These are phyloP conservation scores for Pythium aristosporum DNA, from an alignment of 352 stramenopile genomes.

Conservation along the genomic window DNA sequence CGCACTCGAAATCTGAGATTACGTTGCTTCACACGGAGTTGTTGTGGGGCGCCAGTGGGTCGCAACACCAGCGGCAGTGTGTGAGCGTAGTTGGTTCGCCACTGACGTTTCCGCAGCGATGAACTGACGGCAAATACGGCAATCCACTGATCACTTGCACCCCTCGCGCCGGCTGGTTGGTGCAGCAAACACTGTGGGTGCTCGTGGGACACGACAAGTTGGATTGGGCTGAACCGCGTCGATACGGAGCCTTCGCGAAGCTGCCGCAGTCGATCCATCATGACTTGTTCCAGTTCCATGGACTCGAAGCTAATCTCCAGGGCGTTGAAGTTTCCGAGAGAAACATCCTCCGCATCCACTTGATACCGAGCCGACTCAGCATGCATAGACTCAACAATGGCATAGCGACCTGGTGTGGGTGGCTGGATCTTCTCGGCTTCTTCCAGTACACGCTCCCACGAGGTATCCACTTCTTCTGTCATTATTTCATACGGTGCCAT, in stretches of 20 bases:
- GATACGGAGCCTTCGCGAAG: constrained; percentile 48
- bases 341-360: not conserved
- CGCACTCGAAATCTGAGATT: constrained; percentile 23
- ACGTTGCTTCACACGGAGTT: constrained; percentile 1
- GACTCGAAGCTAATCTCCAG: constrained; percentile 50
- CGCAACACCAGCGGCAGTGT: constrained; percentile 21
- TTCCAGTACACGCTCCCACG: constrained; percentile 21
- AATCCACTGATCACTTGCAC: constrained; percentile 15
- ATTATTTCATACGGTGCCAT: constrained; percentile 27
- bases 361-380: not conserved
- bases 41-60: not conserved
- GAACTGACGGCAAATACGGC: constrained; percentile 45
- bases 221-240: constrained; percentile 48
- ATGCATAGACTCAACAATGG: not conserved
- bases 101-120: constrained; percentile 46
- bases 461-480: constrained; percentile 21
- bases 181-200: constrained; percentile 27
- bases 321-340: constrained; percentile 19
- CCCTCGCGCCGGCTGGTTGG: not conserved
- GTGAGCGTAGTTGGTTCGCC: constrained; percentile 40
- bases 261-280: constrained; percentile 42
- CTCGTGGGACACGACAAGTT: constrained; percentile 44
- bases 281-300: constrained; percentile 37
- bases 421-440: constrained; percentile 11
- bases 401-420: not conserved